These are phyloP conservation scores for Mycena epipterygia DNA, from an alignment of 768 basidiomycete species.

Conservation along the genomic window DNA sequence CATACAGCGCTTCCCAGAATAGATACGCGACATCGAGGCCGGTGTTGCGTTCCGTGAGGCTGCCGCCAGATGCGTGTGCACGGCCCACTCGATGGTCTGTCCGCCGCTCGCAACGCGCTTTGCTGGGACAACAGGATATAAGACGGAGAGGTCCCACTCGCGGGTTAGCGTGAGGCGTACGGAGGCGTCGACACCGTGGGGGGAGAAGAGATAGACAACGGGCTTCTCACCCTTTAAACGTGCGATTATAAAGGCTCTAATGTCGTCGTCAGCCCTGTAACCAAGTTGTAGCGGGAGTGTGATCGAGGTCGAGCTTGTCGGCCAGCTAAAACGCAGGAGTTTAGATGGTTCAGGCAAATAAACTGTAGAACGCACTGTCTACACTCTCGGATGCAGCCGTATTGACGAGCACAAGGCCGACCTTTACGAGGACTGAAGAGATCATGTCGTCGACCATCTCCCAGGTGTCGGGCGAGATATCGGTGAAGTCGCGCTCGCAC, in stretches of 20 bases:
- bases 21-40: conserved; percentile 41
- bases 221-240: conserved; percentile 42
- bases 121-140: conserved; percentile 51
- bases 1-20: conserved; percentile 43
- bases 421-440: not conserved
- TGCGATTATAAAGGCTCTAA: not conserved
- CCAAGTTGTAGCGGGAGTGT: not conserved
- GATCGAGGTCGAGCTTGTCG: too few relatives aligned
- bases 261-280: not conserved
- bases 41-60: conserved; percentile 37
- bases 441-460: not conserved
- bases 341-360: too few relatives aligned
- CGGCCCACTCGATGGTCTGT: conserved; percentile 49
- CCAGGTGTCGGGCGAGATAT: conserved; percentile 17
- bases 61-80: conserved; percentile 31
- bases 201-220: conserved; percentile 53
- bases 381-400: too few relatives aligned
- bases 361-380: too few relatives aligned
- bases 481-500: not conserved
- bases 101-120: conserved; percentile 24
- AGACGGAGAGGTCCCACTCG: conserved; percentile 50
- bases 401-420: too few relatives aligned
- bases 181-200: conserved; percentile 40
- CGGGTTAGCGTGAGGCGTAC: conserved; percentile 48
- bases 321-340: too few relatives aligned